phyloP scores from a whole-genome alignment of 2,329 filamentous ascomycete genomes.

The Botryosphaeria agaves region DNA sequence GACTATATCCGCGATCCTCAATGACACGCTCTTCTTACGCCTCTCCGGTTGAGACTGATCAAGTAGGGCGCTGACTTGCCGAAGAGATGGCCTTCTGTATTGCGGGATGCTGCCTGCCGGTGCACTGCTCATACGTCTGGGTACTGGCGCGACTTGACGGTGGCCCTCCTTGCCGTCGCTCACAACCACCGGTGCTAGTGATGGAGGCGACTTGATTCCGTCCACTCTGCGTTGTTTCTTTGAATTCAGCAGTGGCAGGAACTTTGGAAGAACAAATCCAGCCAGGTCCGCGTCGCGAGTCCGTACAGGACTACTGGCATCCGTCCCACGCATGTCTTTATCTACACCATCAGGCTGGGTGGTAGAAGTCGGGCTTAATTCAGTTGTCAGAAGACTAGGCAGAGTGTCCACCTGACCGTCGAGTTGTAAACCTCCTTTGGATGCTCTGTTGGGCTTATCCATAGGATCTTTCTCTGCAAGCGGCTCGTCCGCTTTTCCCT shows the following conservation, averaged over 20 bases:
- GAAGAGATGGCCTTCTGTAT: background rate
- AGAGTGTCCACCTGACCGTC: background rate
- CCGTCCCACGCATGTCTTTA: too few relatives aligned
- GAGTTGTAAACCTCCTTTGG: background rate
- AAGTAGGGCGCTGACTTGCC: background rate
- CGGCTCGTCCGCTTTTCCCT: background rate
- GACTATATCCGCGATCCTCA: too few relatives aligned
- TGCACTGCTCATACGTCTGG: background rate
- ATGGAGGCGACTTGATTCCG: too few relatives aligned
- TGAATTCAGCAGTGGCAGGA: background rate
- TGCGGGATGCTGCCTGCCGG: background rate
- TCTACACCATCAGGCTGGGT: background rate
- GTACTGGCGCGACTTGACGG: background rate
- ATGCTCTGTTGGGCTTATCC: background rate
- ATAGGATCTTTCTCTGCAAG: background rate
- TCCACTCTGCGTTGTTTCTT: background rate
- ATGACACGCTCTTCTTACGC: too few relatives aligned
- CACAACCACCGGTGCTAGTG: too few relatives aligned
- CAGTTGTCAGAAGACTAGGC: background rate
- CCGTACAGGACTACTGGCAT: too few relatives aligned
- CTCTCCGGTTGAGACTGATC: too few relatives aligned
- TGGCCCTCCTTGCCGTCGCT: background rate
- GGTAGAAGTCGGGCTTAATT: background rate
- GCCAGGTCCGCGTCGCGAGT: too few relatives aligned
- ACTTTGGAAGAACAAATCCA: background rate